phyloP scores from a whole-genome alignment of 306 rosid species.

The Cicer judaicum region DNA sequence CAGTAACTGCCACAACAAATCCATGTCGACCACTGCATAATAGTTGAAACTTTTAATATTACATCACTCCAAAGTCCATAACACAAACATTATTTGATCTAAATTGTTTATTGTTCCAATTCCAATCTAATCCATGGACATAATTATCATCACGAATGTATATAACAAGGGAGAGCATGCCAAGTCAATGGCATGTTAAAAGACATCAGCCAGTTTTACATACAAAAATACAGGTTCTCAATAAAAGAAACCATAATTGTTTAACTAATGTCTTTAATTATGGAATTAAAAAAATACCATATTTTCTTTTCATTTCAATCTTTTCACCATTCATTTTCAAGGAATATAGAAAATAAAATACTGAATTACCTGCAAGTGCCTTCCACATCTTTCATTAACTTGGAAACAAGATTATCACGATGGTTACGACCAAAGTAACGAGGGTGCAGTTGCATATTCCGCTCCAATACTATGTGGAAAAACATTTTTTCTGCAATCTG shows the following conservation, averaged over 20 bases:
- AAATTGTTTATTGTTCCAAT: neutral
- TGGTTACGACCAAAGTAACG: constrained; percentile 93
- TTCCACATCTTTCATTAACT: constrained; percentile 98
- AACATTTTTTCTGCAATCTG: constrained; percentile 54
- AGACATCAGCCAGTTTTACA: neutral
- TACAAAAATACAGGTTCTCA: neutral
- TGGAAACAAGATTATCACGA: constrained; percentile 81
- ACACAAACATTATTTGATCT: neutral
- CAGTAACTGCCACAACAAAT: constrained; percentile 96
- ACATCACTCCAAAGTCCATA: constrained; percentile 4
- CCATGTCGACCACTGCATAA: constrained; percentile 90
- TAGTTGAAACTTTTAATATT: constrained; percentile 27
- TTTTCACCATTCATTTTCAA: neutral
- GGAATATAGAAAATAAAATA: constrained; percentile 1
- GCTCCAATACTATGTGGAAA: constrained; percentile 91
- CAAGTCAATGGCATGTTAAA: neutral
- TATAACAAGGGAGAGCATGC: neutral
- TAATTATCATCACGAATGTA: neutral
- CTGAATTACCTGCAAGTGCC: constrained; percentile 86
- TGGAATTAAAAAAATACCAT: neutral
- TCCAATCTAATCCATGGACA: neutral
- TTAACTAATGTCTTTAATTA: neutral
- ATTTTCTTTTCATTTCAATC: neutral
- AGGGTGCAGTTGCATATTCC: constrained; percentile 96
- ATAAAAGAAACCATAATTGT: neutral